Evolutionary conservation across 805 yeast genomes (phyloP), one percentile per base, ranked within the genome.

Genomic region (Pachysolen tannophilus): DNA sequence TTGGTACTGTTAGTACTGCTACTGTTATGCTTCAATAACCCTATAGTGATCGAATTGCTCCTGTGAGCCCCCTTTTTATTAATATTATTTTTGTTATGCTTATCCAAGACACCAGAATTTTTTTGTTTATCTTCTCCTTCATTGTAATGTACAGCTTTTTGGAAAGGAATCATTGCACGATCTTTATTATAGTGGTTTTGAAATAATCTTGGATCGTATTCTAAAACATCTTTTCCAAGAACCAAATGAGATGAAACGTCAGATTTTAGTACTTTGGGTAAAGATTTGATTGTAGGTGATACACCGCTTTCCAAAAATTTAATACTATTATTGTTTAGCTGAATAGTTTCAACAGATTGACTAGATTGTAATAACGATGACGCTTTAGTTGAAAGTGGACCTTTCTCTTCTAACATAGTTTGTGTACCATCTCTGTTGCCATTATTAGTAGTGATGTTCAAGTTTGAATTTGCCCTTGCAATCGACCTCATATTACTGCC

Each of bases 141-240:
- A 19, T 48, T 47, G 36, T 58, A 47, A 47, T 64, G 71, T 19
- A 54, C 43, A 1, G 69, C 60, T 25, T 53, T 49, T 2, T 68
- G 67, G 39, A 65, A 62, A 13, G 70, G 67, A n/a, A 49, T 47
- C 21, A 47, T 43, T 6, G 50, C 44, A n/a, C 62, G 66, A 15
- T 60, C 65, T 37, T 65, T 68, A 32, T 58, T 58, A 46, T 69
- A 69, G 42, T 71, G 76, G 40, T 69, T 70, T 27, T 59, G 61
- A 51, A 53, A 66, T 28, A 49, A 53, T 41, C 48, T 43, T 34
- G 55, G 24, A 40, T 35, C 9, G n/a, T n/a, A n/a, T n/a, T 30
- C 28, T 3, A 26, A 30, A 28, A 33, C 38, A n/a, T 34, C 21
- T 15, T 18, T 30, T 6, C 35, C 39, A 2, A 41, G 42, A 7